Base-by-base conservation (phyloP, 257 asterid genomes). In the Capsicum pubescens region DNA sequence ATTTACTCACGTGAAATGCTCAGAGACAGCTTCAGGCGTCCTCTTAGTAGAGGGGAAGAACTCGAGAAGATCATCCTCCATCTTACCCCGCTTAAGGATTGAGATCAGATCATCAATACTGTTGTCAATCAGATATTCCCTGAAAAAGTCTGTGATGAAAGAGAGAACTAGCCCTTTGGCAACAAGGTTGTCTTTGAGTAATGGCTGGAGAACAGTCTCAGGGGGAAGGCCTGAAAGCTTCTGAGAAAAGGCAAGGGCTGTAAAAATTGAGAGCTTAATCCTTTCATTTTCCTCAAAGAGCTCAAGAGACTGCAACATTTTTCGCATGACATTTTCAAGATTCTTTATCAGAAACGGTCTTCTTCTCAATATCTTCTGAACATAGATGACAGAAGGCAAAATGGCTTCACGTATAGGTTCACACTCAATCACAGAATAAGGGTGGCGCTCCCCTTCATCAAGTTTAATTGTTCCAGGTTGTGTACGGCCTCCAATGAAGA, bases 181-280 rank as follows among this genome's bases (percentile, higher is more conserved):
- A 52, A 97, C 93, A 86, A 97, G 99, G 90, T 97, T 97, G 86
- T 97, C 99, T 88, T 97, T 97, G 89, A 93, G 98, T 85, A 97
- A 87, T 84, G 99, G 99, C 82, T 97, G 99, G 89, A 97, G 90
- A 56, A 97, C 99, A 77, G 97, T 92, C 93, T 97, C 99, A 0
- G 99, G 99, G 42, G 97, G 98, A 46, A 97, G 98, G 80, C 99
- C 98, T 59, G 99, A 97, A 87, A 97, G 85, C 87, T 95, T 97
- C 95, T 97, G 99, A 55, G 99, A 94, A 86, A 97, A 97, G 61
- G 99, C 98, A 88, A 97, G 99, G 54, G 99, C 98, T 3, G 99
- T 97, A 93, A 97, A 97, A 67, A 97, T 94, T 11, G 99, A 98
- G 83, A 97, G 97, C 92, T 94, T 97, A 94, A 93, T 97, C 87